Percentiles rank a stretch among this genome's conserved stretches.
phyloP scores from a whole-genome alignment of 805 yeast species.

The Candida chilensis region DNA sequence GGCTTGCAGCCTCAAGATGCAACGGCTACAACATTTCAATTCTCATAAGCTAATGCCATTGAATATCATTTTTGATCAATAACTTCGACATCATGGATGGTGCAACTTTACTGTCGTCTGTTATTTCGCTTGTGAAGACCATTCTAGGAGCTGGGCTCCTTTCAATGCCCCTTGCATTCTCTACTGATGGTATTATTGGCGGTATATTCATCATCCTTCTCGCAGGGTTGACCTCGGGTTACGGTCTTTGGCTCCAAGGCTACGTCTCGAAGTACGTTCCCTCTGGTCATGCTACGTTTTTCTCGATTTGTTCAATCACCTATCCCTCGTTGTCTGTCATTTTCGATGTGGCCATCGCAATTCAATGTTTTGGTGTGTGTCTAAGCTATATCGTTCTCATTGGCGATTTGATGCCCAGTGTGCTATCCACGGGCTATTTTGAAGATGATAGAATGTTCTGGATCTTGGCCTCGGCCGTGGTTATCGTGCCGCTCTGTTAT shows the following conservation, averaged over 20 bases:
- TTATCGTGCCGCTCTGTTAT: conserved; percentile 58
- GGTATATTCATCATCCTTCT: conserved; percentile 47
- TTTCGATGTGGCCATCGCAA: conserved; percentile 68
- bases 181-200: conserved; percentile 53
- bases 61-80: too few relatives aligned
- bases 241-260: conserved; percentile 58
- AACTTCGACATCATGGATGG: too few relatives aligned
- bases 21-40: too few relatives aligned
- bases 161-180: conserved; percentile 68
- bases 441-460: conserved; percentile 33
- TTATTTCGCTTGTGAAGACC: conserved; percentile 63
- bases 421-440: conserved; percentile 27
- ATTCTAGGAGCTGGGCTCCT: conserved; percentile 76
- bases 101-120: conserved; percentile 51
- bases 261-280: conserved; percentile 48
- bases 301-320: conserved; percentile 60
- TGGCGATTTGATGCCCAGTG: conserved; percentile 68
- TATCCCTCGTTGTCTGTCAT: conserved; percentile 61
- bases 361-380: conserved; percentile 76
- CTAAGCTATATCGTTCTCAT: conserved; percentile 63
- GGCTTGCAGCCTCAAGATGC: too few relatives aligned
- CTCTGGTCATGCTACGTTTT: conserved; percentile 59
- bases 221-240: conserved; percentile 60
- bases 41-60: too few relatives aligned
- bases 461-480: conserved; percentile 39